Conservation (phyloP, 495 filamentous ascomycete genomes). For the Penicillium angulare region DNA sequence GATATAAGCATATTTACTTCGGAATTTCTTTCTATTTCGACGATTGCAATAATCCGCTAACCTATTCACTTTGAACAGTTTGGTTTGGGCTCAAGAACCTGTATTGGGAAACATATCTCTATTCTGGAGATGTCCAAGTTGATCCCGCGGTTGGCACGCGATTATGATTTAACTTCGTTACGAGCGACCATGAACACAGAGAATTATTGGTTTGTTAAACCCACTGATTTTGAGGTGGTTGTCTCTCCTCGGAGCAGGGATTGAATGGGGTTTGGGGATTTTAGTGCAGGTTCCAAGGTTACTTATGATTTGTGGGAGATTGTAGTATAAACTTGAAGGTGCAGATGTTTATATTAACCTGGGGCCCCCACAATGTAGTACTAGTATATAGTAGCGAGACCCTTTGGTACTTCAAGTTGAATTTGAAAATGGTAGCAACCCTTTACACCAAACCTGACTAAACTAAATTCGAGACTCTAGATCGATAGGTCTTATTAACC, state of each 20-base stretch:
- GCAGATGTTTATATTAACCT: too few species aligned
- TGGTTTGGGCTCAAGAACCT: conserved; percentile 44
- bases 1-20: too few species aligned
- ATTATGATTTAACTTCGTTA: conserved; percentile 39
- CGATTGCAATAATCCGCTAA: not conserved
- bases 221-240: conserved; percentile 34
- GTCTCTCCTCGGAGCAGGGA: not conserved
- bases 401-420: too few species aligned
- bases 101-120: conserved; percentile 49
- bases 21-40: too few species aligned
- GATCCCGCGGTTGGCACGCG: conserved; percentile 43
- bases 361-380: too few species aligned
- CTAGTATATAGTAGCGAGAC: too few species aligned
- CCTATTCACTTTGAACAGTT: conserved; percentile 30
- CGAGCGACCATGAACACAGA: conserved; percentile 34
- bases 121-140: conserved; percentile 49
- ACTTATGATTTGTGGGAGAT: too few species aligned
- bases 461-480: too few species aligned
- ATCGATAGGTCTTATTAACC: too few species aligned
- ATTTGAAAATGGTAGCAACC: too few species aligned
- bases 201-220: conserved; percentile 52
- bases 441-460: too few species aligned
- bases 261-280: not conserved
- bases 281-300: not conserved
- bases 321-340: too few species aligned